Percentiles rank a stretch among this genome's conserved stretches.
Evolutionary conservation across 306 rosid species (phyloP).

Genomic region (Lablab purpureus): DNA sequence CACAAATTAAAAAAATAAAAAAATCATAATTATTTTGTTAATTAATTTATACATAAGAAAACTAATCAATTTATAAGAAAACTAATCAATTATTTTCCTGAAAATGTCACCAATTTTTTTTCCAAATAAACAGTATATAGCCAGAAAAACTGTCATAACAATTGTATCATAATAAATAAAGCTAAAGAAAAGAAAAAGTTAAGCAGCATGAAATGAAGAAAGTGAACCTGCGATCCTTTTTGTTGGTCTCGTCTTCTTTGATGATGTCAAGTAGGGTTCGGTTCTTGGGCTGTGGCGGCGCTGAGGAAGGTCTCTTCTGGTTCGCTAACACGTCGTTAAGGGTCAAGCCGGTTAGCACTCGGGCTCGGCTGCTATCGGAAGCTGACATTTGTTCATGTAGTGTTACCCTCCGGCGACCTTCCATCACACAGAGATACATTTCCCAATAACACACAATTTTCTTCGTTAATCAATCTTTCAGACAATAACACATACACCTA

Average conservation of each 20-base stretch:
- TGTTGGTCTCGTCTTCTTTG: constrained; percentile 53
- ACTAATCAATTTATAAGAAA: no score
- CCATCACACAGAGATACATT: constrained; percentile 31
- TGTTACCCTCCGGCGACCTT: constrained; percentile 69
- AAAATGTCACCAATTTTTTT: no score
- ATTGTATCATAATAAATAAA: no score
- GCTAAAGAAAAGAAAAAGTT: background rate
- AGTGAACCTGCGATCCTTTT: constrained; percentile 54
- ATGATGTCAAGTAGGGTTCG: constrained; percentile 77
- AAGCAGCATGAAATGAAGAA: background rate
- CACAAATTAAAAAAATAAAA: no score
- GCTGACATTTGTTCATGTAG: constrained; percentile 84
- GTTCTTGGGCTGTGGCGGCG: constrained; percentile 18
- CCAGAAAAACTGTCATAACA: no score
- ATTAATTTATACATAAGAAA: no score
- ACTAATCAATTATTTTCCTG: no score
- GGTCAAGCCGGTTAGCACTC: constrained; percentile 61
- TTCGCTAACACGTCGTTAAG: constrained; percentile 62
- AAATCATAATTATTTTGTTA: no score
- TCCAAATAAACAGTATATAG: no score
- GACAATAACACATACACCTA: background rate
- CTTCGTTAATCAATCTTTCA: background rate
- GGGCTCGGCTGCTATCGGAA: constrained; percentile 51
- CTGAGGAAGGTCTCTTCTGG: constrained; percentile 38
- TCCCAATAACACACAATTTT: background rate